phyloP scores from a whole-genome alignment of 805 yeast genomes.

The Ogataea kodamae region DNA sequence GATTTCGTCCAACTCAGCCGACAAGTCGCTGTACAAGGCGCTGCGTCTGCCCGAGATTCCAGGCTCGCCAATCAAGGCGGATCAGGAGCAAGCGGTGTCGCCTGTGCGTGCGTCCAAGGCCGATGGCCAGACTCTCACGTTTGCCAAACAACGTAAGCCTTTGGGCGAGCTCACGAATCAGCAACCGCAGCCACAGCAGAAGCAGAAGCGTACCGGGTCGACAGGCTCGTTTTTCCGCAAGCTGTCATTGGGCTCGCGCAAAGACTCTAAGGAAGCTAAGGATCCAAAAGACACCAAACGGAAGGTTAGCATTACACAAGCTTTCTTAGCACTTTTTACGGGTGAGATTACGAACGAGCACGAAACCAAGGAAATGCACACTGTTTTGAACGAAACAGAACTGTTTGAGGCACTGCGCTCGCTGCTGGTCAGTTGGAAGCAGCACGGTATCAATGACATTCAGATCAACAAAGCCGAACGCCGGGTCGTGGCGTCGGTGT shows the following conservation, averaged over 20 bases:
- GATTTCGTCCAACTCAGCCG: slow-evolving; percentile 37
- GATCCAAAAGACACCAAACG: slow-evolving; percentile 15
- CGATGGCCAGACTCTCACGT: slow-evolving; percentile 13
- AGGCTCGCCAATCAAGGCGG: slow-evolving; percentile 35
- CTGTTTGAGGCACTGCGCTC: slow-evolving; percentile 63
- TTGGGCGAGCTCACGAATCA: slow-evolving; percentile 24
- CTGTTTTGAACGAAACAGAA: slow-evolving; percentile 44
- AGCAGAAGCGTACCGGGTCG: slow-evolving; percentile 18
- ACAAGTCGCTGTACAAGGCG: slow-evolving; percentile 41
- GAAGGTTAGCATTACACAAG: slow-evolving; percentile 27
- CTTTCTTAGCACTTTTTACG: slow-evolving; percentile 41
- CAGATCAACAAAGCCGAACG: slow-evolving; percentile 40
- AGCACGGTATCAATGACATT: slow-evolving; percentile 62
- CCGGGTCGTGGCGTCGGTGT: slow-evolving; percentile 57
- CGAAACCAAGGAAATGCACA: slow-evolving; percentile 34
- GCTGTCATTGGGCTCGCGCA: slow-evolving; percentile 47
- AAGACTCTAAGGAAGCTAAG: slow-evolving; percentile 16
- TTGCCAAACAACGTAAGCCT: slow-evolving; percentile 25
- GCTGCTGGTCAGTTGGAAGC: slow-evolving; percentile 63
- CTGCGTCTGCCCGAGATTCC: slow-evolving; percentile 48
- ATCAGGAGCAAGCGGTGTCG: slow-evolving; percentile 19
- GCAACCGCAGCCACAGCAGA: slow-evolving; percentile 11
- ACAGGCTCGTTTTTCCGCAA: slow-evolving; percentile 41
- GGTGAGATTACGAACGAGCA: slow-evolving; percentile 21
- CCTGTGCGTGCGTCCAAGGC: slow-evolving; percentile 15